Base-by-base conservation (phyloP, 2,329 filamentous ascomycete genomes). In the Colletotrichum lupini region DNA sequence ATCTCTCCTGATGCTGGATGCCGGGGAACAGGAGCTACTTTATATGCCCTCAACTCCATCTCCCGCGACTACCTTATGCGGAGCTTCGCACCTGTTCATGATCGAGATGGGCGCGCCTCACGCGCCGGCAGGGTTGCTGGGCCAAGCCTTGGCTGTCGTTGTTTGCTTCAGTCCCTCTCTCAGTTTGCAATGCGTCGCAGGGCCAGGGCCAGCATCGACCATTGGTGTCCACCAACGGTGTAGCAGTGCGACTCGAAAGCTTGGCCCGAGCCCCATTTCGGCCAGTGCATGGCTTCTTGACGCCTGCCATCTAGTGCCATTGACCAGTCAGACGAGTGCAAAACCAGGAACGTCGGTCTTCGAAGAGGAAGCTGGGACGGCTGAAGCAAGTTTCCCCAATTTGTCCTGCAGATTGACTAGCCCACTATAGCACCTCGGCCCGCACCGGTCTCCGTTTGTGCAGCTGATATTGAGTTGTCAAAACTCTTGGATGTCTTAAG, bases 401-500 rank as follows among this genome's bases (percentile, higher is more conserved):
- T 59, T 26, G 9, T 26, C 60, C 32, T 64, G 66, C 55, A 65
- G 42, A 16, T 9, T n/a, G 58, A 37, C 70, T 70, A 70, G 53
- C 70, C 70, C 26, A 56, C 66, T 73, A 49, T 26, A 73, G 70
- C 59, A 73, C 46, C 55, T 61, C 70, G 66, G 60, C 70, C 70
- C 66, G 66, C 67, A 52, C 26, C 67, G 49, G n/a, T 26, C 37
- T 59, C 42, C 53, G 26, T 24, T 35, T n/a, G 59, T 57, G 30
- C 42, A 49, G 26, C 59, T 56, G 56, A n/a, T 12, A 22, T 49
- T 46, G 5, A 28, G 26, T 19, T 35, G 26, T 35, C 49, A 26
- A 26, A 22, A 42, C n/a, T 14, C 16, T 53, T 49, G 42, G 42
- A 22, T 22, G 42, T 22, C 42, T 22, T 49, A 8, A n/a, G 19